Base-by-base conservation (phyloP, 148 eudicot species). In the Rhododendron williamsianum region DNA sequence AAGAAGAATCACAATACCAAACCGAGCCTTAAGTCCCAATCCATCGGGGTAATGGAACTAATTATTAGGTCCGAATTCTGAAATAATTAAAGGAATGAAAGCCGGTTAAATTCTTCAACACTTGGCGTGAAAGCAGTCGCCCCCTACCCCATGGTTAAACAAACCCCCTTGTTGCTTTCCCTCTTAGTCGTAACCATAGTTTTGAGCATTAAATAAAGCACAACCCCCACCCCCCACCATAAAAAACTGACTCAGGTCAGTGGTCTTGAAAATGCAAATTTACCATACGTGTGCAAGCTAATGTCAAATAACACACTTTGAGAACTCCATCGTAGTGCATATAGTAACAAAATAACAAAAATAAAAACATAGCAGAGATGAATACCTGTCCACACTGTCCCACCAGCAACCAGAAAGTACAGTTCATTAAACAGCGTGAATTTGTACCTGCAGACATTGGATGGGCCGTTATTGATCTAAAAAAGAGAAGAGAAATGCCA, bases 381-480 rank as follows among this genome's bases (percentile, higher is more conserved):
- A 87, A 80, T 93, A 97, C 99, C 99, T 87, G 93, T 94, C 99
- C 99, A 97, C 87, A 97, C 90, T 51, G 99, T 97, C 49, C 99
- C 99, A 23, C 99, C 99, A 48, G 95, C 94, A 83, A 95, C 98
- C 84, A 97, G 88, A 90, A 97, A 97, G 90, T 97, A 97, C 78
- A 95, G 93, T 91, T 97, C 99, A 84, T 97, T 97, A 88, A 97
- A 97, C 86, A 97, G 84, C 25, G 99, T 95, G 85, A 97, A 97
- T 82, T 93, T 97, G 90, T 95, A 97, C 99, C 99, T 97, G 95
- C 89, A 90, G 84, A 86, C 56, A 82, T 25, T 9, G 80, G 43
- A 73, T 27, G 41, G 78, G 63, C 78, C 35, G 48, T 78, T 67
- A 69, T 43, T 51, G 71, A 87, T 73, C 43, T 25, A 83, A 36